phyloP scores from a whole-genome alignment of 352 stramenopile species.

The Globisporangium parvum region DNA sequence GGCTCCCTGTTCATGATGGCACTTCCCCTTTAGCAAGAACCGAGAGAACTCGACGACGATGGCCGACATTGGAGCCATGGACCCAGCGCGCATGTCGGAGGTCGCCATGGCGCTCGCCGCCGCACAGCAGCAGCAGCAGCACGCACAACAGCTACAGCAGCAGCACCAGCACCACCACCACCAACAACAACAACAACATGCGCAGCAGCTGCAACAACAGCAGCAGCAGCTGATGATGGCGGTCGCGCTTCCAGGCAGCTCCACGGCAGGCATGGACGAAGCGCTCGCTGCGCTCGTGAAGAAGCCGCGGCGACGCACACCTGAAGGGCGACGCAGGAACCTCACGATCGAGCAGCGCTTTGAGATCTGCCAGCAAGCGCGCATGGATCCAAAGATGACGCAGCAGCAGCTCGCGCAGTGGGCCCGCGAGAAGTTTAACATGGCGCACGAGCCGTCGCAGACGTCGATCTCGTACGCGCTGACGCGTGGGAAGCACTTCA shows the following conservation, averaged over 20 bases:
- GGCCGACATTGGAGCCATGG: conserved; percentile 1
- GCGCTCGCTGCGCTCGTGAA: neutral
- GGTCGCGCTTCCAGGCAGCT: neutral
- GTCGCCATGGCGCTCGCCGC: neutral
- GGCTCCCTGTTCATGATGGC: neutral
- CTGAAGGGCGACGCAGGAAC: conserved; percentile 24
- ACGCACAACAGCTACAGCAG: neutral
- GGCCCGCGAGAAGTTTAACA: conserved; percentile 63
- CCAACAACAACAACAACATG: neutral
- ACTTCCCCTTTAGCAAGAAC: conserved; percentile 1
- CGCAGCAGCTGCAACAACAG: neutral
- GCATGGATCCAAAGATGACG: conserved; percentile 63
- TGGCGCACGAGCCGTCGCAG: conserved; percentile 72
- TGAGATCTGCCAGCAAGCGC: conserved; percentile 66
- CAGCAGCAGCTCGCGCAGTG: conserved; percentile 72
- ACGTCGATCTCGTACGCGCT: conserved; percentile 81
- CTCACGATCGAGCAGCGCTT: conserved; percentile 82
- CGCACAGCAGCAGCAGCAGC: neutral
- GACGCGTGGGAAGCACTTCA: conserved; percentile 63
- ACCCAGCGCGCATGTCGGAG: neutral
- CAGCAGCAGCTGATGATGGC: neutral
- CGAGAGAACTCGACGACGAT: neutral
- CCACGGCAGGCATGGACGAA: neutral
- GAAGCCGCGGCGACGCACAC: neutral
- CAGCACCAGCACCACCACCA: neutral